These are phyloP conservation scores for Lachancea dasiensis DNA, from an alignment of 805 yeast species.

Conservation along the genomic window DNA sequence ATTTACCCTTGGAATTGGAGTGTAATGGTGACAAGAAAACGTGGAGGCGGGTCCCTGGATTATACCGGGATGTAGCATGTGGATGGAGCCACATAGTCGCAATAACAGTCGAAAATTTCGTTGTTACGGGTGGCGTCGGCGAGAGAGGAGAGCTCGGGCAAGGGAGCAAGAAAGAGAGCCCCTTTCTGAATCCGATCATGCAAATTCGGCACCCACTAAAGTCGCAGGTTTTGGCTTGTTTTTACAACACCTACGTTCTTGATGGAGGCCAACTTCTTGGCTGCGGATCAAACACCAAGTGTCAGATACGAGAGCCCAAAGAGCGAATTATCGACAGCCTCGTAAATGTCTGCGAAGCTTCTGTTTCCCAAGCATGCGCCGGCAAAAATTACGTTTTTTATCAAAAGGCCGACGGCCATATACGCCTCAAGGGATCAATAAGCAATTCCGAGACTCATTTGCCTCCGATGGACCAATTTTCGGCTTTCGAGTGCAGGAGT, in stretches of 20 bases:
- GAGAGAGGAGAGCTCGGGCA: slow-evolving; percentile 69
- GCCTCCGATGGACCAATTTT: slow-evolving; percentile 9
- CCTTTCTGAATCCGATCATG: slow-evolving; percentile 8
- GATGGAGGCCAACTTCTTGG: slow-evolving; percentile 54
- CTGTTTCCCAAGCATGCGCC: slow-evolving; percentile 19
- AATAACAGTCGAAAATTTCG: slow-evolving; percentile 34
- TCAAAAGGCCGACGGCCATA: slow-evolving; percentile 10
- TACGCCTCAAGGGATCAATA: slow-evolving; percentile 12
- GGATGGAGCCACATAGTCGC: slow-evolving; percentile 78
- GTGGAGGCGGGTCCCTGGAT: slow-evolving; percentile 4
- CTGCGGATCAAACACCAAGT: slow-evolving; percentile 47
- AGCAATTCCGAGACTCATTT: slow-evolving; percentile 16
- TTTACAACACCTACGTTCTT: slow-evolving; percentile 58
- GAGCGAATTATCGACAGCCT: slow-evolving; percentile 17
- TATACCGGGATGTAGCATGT: slow-evolving; percentile 48
- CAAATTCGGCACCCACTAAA: slow-evolving; percentile 11
- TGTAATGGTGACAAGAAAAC: slow-evolving; percentile 5
- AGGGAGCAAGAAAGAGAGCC: slow-evolving; percentile 25
- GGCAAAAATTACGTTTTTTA: slow-evolving; percentile 28
- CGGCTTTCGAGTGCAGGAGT: slow-evolving; percentile 12
- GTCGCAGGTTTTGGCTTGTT: slow-evolving; percentile 35
- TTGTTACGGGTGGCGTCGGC: slow-evolving; percentile 60
- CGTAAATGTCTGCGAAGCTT: slow-evolving; percentile 12
- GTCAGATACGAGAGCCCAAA: slow-evolving; percentile 37
- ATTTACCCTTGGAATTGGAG: slow-evolving; percentile 35